Evolutionary conservation across 2,329 filamentous ascomycete genomes (phyloP).

Genomic region (Claviceps pazoutovae): DNA sequence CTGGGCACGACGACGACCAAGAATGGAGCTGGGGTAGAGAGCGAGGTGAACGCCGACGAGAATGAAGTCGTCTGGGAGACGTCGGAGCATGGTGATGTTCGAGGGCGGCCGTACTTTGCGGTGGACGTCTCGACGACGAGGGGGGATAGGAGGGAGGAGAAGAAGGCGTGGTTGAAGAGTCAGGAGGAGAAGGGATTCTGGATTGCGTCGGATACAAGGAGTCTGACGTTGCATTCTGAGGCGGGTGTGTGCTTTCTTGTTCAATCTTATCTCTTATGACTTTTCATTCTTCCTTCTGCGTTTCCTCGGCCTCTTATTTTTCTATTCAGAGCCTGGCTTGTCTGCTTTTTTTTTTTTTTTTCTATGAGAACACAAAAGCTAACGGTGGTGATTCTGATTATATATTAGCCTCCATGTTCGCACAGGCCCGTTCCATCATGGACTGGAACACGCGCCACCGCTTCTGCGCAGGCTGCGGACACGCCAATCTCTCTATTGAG

Average conservation of each 20-base stretch:
- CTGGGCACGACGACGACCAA: slow-evolving; percentile 60
- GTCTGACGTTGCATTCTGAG: slow-evolving; percentile 44
- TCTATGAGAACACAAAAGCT: not conserved
- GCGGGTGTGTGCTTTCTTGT: slow-evolving; percentile 36
- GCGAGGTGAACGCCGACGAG: slow-evolving; percentile 19
- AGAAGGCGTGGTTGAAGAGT: slow-evolving; percentile 31
- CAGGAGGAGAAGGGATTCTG: slow-evolving; percentile 42
- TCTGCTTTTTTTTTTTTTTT: not conserved
- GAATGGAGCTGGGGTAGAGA: slow-evolving; percentile 13
- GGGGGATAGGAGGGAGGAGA: slow-evolving; percentile 48
- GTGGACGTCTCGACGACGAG: slow-evolving; percentile 70
- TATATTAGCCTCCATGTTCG: slow-evolving; percentile 69
- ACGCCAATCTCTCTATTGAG: slow-evolving; percentile 64
- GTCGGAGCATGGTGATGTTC: slow-evolving; percentile 49
- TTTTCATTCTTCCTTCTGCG: not conserved
- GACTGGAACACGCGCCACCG: slow-evolving; percentile 93
- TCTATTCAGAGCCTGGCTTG: not conserved
- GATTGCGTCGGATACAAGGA: slow-evolving; percentile 54
- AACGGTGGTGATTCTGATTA: not conserved
- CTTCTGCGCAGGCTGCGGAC: slow-evolving; percentile 82
- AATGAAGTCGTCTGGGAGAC: not conserved
- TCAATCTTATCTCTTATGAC: not conserved
- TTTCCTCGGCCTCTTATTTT: not conserved
- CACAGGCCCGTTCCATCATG: slow-evolving; percentile 71
- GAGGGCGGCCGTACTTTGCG: slow-evolving; percentile 74